These are phyloP conservation scores for Ophiocordyceps camponoti-rufipedis DNA, from an alignment of 2,329 filamentous ascomycete species.

Conservation along the genomic window DNA sequence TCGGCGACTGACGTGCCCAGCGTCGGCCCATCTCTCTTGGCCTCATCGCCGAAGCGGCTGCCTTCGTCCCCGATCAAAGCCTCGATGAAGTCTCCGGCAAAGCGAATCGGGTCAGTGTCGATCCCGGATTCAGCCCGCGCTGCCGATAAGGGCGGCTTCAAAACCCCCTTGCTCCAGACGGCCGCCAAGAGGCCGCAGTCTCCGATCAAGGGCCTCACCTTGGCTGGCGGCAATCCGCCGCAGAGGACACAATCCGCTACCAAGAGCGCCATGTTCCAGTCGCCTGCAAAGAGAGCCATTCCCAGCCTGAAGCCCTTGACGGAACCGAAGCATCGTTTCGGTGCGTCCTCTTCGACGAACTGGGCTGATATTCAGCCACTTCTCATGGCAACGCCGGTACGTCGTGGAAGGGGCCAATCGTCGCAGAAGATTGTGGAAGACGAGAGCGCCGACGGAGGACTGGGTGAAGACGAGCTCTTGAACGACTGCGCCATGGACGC, in stretches of 20 bases:
- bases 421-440: conserved; percentile 20
- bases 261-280: conserved; percentile 30
- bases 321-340: conserved; percentile 9
- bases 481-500: conserved; percentile 16
- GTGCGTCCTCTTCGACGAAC: conserved; percentile 7
- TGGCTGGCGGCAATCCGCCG: conserved; percentile 8
- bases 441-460: conserved; percentile 7
- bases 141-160: conserved; percentile 15
- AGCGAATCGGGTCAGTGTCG: conserved; percentile 15
- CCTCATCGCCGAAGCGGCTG: conserved; percentile 37
- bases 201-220: conserved; percentile 19
- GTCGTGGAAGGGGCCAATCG: conserved; percentile 8
- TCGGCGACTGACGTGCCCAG: no score
- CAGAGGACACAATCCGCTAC: conserved; percentile 17
- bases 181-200: conserved; percentile 32
- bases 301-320: conserved; percentile 15
- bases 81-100: conserved; percentile 36
- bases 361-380: conserved; percentile 19
- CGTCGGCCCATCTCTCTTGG: conserved; percentile 12
- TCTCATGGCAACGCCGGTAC: conserved; percentile 13
- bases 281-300: conserved; percentile 29
- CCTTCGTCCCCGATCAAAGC: conserved; percentile 35
- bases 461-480: conserved; percentile 11
- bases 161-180: conserved; percentile 24
- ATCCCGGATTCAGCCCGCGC: conserved; percentile 13